Evolutionary conservation across 2,329 filamentous ascomycete genomes (phyloP), one percentile per base, ranked within the genome.

Genomic region (Gnomoniopsis smithogilvyi): DNA sequence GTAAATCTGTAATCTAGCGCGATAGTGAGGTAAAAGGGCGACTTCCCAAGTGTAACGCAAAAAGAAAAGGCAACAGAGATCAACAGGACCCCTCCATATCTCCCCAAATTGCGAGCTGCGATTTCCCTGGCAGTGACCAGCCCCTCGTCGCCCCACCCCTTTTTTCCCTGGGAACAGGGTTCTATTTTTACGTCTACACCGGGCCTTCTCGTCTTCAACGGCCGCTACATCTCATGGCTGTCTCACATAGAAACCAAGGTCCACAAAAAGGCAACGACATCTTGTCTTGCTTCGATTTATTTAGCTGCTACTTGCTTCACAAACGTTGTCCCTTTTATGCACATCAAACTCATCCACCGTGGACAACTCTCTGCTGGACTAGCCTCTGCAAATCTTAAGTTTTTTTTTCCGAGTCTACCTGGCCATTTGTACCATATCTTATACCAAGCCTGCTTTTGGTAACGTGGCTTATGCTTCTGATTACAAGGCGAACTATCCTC

Each of bases 221-320:
- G 26, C 26, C 8, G 26, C 26, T 8, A 30, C 26, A 30, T 30
- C 8, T 30, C 26, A 33, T 43, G 34, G 45, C 34, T 19, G 57
- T 59, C 54, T 59, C 57, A 55, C 51, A 19, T 59, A 59, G 51
- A 59, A 38, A 30, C 4, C 4, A 30, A 30, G 26, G 26, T 30
- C 26, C 26, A 30, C 26, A 30, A 30, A 30, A 30, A 30, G n/a
- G 26, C 26, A 30, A 30, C 26, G 26, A 30, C 26, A 30, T 30
- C 26, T 30, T 30, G 26, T 30, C 26, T 30, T 4, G 26, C 26
- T 30, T 4, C 26, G 4, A 8, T 30, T 30, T 30, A 30, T 30
- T 30, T 30, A 30, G 4, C 4, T 30, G 26, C 8, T 8, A 30
- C 26, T 4, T 30, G 26, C 26, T 30, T 30, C 26, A 30, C 26